These are phyloP conservation scores for Gnetum montanum DNA, from an alignment of 75 land plant species.

Conservation along the genomic window DNA sequence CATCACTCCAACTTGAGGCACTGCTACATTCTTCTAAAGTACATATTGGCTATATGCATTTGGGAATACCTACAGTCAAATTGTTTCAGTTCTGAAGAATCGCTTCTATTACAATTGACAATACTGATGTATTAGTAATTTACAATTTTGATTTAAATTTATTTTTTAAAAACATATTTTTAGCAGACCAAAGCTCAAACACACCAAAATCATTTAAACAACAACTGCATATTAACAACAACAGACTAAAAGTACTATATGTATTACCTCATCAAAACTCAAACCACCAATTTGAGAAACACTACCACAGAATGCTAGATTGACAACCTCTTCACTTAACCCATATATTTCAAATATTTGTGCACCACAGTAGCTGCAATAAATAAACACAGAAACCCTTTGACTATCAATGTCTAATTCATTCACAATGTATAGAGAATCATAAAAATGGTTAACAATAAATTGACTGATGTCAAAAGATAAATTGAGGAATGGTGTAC, in stretches of 20 bases:
- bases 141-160: no score
- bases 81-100: no score
- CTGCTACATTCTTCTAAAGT: no score
- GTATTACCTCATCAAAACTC: conserved; percentile 76
- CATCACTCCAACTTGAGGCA: no score
- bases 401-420: neutral
- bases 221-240: neutral
- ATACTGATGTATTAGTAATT: neutral
- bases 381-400: neutral
- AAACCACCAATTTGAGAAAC: conserved; percentile 80
- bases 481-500: conserved; percentile 14
- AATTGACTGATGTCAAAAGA: neutral
- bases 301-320: conserved; percentile 83
- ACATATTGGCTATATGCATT: no score
- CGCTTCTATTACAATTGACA: no score
- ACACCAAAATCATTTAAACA: no score
- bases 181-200: no score
- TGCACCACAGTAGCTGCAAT: conserved; percentile 89
- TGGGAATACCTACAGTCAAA: no score
- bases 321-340: conserved; percentile 76
- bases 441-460: neutral
- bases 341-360: conserved; percentile 99
- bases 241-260: neutral
- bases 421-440: neutral
- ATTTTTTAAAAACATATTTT: no score